Conservation (phyloP, 768 basidiomycete genomes). For the Boletus reticulatus region DNA sequence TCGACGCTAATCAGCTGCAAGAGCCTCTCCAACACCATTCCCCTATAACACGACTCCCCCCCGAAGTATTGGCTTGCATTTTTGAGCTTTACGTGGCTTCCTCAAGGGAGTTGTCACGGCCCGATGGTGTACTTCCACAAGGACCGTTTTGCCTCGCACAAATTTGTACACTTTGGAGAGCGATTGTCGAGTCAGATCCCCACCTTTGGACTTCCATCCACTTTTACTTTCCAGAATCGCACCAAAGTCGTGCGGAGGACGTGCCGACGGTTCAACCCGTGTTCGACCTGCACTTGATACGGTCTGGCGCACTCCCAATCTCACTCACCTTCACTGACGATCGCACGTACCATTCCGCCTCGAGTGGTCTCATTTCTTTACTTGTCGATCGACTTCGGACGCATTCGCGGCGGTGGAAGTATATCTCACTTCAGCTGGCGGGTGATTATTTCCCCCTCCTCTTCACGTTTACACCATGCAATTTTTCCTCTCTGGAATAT, state of each 20-base stretch:
- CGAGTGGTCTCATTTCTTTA: not conserved
- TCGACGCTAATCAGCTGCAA: not conserved
- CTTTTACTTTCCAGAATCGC: conserved; percentile 4
- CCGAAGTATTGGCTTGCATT: conserved; percentile 35
- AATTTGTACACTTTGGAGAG: conserved; percentile 22
- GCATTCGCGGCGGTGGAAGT: no score
- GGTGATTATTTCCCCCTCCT: conserved; percentile 8
- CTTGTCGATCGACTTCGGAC: conserved; percentile 7
- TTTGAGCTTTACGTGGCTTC: conserved; percentile 5
- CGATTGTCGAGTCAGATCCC: conserved; percentile 5
- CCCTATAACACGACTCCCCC: conserved; percentile 10
- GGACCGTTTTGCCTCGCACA: conserved; percentile 12
- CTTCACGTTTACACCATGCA: conserved; percentile 11
- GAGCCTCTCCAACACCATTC: not conserved
- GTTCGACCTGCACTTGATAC: conserved; percentile 11
- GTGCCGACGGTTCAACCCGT: not conserved
- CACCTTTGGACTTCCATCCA: conserved; percentile 23
- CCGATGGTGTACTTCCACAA: not conserved
- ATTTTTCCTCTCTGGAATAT: conserved; percentile 13
- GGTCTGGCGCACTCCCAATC: conserved; percentile 11
- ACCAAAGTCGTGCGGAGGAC: not conserved
- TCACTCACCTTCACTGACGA: conserved; percentile 16
- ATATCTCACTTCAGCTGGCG: not conserved
- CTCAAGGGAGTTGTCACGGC: not conserved
- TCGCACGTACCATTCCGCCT: conserved; percentile 4